Evolutionary conservation across 148 eudicot genomes (phyloP).

Genomic region (Pharnaceum exiguum): DNA sequence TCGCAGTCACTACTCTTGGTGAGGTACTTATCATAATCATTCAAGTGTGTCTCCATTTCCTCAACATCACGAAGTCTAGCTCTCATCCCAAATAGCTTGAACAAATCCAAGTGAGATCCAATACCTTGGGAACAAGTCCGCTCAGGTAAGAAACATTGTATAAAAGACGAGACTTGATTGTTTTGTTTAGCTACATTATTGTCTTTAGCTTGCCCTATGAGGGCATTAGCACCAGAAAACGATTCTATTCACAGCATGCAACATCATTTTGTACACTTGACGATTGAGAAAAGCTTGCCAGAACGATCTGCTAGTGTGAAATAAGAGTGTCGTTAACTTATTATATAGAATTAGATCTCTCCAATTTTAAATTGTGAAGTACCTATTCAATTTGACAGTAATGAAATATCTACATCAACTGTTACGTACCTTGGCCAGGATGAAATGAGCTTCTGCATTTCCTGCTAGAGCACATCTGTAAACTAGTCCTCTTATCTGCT

Average conservation of each 20-base stretch:
- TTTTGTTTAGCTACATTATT: neutral
- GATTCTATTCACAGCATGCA: neutral
- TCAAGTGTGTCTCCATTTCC: neutral
- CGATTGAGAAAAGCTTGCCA: neutral
- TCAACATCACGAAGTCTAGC: neutral
- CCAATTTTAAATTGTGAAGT: too few species aligned
- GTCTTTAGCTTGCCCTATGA: neutral
- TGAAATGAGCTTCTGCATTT: conserved; percentile 1
- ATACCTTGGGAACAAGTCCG: neutral
- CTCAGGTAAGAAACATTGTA: neutral
- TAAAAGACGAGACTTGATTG: neutral
- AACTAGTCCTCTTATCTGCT: neutral
- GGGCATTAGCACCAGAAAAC: neutral
- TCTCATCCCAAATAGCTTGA: neutral
- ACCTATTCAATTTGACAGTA: too few species aligned
- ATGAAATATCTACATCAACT: too few species aligned
- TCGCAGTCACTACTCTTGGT: neutral
- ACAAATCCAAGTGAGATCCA: neutral
- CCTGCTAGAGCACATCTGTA: conserved; percentile 15
- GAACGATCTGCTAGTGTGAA: neutral
- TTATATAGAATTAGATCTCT: too few species aligned
- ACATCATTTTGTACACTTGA: neutral
- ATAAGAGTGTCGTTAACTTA: too few species aligned
- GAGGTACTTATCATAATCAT: neutral
- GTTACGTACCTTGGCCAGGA: conserved; percentile 13